Percentiles rank a stretch among this genome's conserved stretches.
phyloP scores from a whole-genome alignment of 495 filamentous ascomycete species.

The Daldinia caldariorum region DNA sequence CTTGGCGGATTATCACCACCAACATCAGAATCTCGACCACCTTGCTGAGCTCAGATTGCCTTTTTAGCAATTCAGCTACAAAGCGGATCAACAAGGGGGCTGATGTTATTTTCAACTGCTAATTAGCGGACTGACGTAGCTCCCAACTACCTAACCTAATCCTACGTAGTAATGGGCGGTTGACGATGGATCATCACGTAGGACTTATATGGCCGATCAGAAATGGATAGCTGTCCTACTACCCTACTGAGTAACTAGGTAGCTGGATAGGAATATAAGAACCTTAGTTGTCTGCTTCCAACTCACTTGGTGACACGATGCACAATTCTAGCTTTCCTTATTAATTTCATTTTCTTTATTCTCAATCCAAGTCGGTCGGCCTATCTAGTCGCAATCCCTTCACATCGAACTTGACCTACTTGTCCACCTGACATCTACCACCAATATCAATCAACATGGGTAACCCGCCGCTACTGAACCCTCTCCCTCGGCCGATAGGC shows the following conservation, averaged over 20 bases:
- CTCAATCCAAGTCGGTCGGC: background rate
- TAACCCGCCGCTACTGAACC: constrained; percentile 41
- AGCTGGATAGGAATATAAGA: background rate
- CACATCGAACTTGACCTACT: background rate
- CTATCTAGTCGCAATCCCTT: background rate
- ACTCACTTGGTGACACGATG: background rate
- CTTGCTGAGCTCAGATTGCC: constrained; percentile 5
- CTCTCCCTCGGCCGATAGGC: constrained; percentile 53
- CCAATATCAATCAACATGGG: background rate
- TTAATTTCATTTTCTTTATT: background rate
- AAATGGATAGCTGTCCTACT: constrained; percentile 1
- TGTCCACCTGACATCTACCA: background rate
- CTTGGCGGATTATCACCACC: background rate
- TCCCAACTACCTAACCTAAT: background rate
- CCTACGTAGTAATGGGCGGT: background rate
- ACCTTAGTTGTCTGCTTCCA: background rate
- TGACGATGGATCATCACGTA: background rate
- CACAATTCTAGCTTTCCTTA: background rate
- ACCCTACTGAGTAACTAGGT: background rate
- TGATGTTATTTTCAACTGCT: background rate
- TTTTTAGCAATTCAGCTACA: background rate
- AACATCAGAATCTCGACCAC: background rate
- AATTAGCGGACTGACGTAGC: constrained; percentile 5
- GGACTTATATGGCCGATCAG: background rate
- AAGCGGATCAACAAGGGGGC: background rate